Evolutionary conservation across 2,329 filamentous ascomycete species (phyloP), one percentile per base, ranked within the genome.

Genomic region (Colletotrichum cuscutae): DNA sequence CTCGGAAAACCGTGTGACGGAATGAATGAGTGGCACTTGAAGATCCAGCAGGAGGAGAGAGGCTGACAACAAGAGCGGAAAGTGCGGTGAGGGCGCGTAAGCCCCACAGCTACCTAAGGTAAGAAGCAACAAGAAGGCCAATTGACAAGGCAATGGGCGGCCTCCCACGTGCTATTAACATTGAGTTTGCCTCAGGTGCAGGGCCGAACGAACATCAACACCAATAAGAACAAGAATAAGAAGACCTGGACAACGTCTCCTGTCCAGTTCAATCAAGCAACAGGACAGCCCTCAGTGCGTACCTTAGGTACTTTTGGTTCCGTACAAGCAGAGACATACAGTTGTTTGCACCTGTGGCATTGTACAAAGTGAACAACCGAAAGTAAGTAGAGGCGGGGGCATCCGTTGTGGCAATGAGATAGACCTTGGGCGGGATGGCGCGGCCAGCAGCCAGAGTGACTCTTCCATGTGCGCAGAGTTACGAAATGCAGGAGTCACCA

Each of bases 391-490:
- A 32, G 49, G 15, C 15, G 35, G 63, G 49, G 35, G 19, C 19
- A n/a, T 49, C 42, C 35, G 37, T 9, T 9, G 35, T 57, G 57
- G 22, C n/a, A 32, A 61, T 30, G 28, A 6, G 26, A 26, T 19
- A 8, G 15, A 49, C 42, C 37, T 19, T 42, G 22, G 35, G 28
- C 52, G 49, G 57, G 32, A 46, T 54, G 22, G 53, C 58, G 65
- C 49, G 49, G 52, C 49, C 37, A 12, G 15, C 49, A n/a, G 35
- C 49, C 37, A 12, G 15, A 42, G 30, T 60, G 68, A 46, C 59
- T 65, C 54, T 60, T 54, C 30, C 61, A 37, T 70, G 54, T 54
- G 42, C 54, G 46, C 24, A 42, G 19, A 49, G 66, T 65, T 64
- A 58, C 53, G n/a, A 52, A 64, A 64, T 56, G 54, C 28, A 58